Evolutionary conservation across 2,329 filamentous ascomycete genomes (phyloP), one percentile per base, ranked within the genome.

Genomic region (Cladorrhinum sp.): DNA sequence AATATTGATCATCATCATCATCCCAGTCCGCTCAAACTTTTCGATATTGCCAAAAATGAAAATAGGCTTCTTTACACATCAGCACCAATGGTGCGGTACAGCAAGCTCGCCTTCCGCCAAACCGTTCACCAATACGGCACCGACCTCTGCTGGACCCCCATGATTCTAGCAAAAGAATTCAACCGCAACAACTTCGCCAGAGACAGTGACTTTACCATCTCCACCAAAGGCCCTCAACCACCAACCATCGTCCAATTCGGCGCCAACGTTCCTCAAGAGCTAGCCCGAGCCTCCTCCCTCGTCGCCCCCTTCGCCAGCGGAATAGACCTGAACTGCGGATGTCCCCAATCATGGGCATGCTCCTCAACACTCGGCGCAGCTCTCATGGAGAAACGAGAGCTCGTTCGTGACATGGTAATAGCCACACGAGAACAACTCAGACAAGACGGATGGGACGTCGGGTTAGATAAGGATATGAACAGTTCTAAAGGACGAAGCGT

Each of bases 301-400:
- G 84, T 85, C 2, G 82, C 80, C 0, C 86, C 87, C 1, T 84
- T 77, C 70, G 82, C 84, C 57, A 82, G 81, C 67, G 88, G 88
- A 64, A 81, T 90, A 2, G 86, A 90, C 67, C 77, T 90, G 46
- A 90, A 90, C 75, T 91, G 88, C 72, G 88, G 88, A 10, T 91
- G 88, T 68, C 88, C 88, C 7, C 88, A 91, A 73, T 83, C 83
- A 5, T 90, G 88, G 88, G 87, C 88, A 0, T 88, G 88, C 68
- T 83, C 86, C 48, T 85, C 87, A 71, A 84, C 79, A 1, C 78
- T 91, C 2, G 88, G 88, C 4, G 88, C 87, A 3, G 85, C 85
- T n/a, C 76, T 91, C 33, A 90, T 90, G 86, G 79, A 84, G 50
- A 76, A 80, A 55, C 82, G 86, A 8, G 83, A 86, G 65, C 77